Evolutionary conservation across 2,329 filamentous ascomycete genomes (phyloP), one percentile per base, ranked within the genome.

Genomic region (Cryphonectria parasitica): DNA sequence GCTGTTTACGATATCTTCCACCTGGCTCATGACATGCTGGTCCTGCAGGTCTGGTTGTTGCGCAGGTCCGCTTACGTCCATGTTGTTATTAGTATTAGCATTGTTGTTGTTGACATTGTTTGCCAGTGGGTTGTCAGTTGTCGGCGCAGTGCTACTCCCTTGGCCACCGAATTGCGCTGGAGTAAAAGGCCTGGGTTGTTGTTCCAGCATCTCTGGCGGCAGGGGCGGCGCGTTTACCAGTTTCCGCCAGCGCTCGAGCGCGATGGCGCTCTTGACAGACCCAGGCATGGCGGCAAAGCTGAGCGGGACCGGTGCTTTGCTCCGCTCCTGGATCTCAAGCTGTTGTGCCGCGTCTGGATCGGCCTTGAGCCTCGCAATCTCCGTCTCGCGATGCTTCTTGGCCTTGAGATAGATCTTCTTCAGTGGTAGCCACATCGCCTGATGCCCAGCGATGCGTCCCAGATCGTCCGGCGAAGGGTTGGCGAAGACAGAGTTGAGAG

Each of bases 381-480:
- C 87, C 0, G 81, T 78, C 10, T 84, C 83, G 6, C 88, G 83
- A 71, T 89, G 85, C 70, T 81, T 83, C 56, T 81, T 82, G 0
- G 87, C 86, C 72, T 86, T 85, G 67, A 83, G 74, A 75, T 87
- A 87, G 0, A 90, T 80, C 73, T 85, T 88, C 63, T 84, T 83
- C 64, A 90, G 78, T 0, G 87, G 87, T 60, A 87, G 75, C 79
- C 87, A 87, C 2, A 88, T 83, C 0, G 84, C 83, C 13, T 82
- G 79, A 56, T 86, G 82, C 70, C 83, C 82, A 2, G 81, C 78
- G 67, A 83, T 82, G 73, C 81, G 83, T 41, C 84, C 79, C 41
- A 84, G 75, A 56, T 87, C 83, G 0, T 81, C 73, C 0, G 81
- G 80, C 60, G 85, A 75, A 8, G 77, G 76, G 7, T 72, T 74